These are phyloP conservation scores for Termitomyces sp. DNA, from an alignment of 768 basidiomycete species.

Conservation along the genomic window DNA sequence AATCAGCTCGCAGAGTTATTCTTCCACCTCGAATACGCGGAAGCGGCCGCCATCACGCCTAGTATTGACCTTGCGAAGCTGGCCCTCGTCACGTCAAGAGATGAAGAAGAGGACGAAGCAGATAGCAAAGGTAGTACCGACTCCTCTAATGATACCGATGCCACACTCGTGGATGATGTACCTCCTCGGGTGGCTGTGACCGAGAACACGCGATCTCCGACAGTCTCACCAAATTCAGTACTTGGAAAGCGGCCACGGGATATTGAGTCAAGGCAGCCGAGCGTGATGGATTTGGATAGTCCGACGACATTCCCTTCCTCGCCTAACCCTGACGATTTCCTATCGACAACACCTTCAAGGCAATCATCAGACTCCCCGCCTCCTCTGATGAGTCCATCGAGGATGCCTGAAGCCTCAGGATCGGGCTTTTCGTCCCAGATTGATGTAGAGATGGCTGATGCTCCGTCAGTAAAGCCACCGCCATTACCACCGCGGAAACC, in stretches of 20 bases:
- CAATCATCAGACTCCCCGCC: slow-evolving; percentile 26
- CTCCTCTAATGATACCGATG: slow-evolving; percentile 84
- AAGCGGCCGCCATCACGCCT: slow-evolving; percentile 71
- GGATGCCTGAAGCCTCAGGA: slow-evolving; percentile 30
- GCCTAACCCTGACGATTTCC: slow-evolving; percentile 33
- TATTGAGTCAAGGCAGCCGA: slow-evolving; percentile 33
- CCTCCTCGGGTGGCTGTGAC: slow-evolving; percentile 31
- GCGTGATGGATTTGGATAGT: slow-evolving; percentile 57
- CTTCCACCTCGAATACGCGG: slow-evolving; percentile 66
- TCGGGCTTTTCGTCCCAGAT: slow-evolving; percentile 24
- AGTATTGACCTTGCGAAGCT: slow-evolving; percentile 86
- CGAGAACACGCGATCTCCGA: slow-evolving; percentile 27
- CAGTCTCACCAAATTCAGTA: slow-evolving; percentile 46
- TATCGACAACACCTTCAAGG: slow-evolving; percentile 26
- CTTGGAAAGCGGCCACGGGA: slow-evolving; percentile 70
- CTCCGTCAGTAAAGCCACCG: slow-evolving; percentile 40
- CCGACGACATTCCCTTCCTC: slow-evolving; percentile 30
- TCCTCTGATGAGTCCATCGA: slow-evolving; percentile 19
- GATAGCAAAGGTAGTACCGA: slow-evolving; percentile 66
- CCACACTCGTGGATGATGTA: slow-evolving; percentile 81
- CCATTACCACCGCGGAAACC: slow-evolving; percentile 55
- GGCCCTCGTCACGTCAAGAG: slow-evolving; percentile 85
- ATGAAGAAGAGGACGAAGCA: slow-evolving; percentile 82
- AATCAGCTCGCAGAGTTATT: slow-evolving; percentile 78
- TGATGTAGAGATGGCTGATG: slow-evolving; percentile 34